Base-by-base conservation (phyloP, 129 eudicot genomes). In the Ambrosia artemisiifolia region DNA sequence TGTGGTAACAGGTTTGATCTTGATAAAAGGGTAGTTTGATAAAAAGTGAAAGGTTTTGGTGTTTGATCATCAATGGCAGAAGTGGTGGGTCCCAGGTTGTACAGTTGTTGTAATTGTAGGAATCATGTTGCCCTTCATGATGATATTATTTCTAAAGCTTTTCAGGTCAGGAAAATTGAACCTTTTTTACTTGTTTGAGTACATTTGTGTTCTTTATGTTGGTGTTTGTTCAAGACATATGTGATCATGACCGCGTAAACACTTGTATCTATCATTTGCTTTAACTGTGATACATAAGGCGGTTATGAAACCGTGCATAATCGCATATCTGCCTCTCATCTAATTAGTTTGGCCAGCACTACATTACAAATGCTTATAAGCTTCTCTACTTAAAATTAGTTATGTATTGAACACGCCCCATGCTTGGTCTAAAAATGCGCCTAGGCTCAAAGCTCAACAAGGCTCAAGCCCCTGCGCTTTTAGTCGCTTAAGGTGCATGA, bases 111-210 rank as follows among this genome's bases (percentile, higher is more conserved):
- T 65, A 89, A 84, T 62, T 89, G 96, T 82, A 79, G 92, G 70
- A 89, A 84, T 76, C 88, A 84, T 72, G 92, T 89, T 71, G 82
- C 90, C n/a, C 88, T 89, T 65, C 96, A 89, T 47, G 96, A 89
- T 75, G 96, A 86, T 70, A 80, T 89, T 14, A 73, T 89, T 70
- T 86, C 92, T 38, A 89, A 89, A 81, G 85, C 88, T 30, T 89
- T 86, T 79, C 92, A 86, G 96, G 96, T 84, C 50, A 77, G 43
- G 0, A 24, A 42, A 63, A 5, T 1, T 54, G 10, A 18, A 4
- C 46, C 55, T 46, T 11, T n/a, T 18, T 42, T 20, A 28, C 0
- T 11, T 57, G 36, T 57, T 28, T 57, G 17, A 11, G 46, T 35
- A 0, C 8, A 34, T 12, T 60, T 53, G 42, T 30, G 16, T 7